Evolutionary conservation across 2,329 filamentous ascomycete species (phyloP).

Genomic region (Cryphonectria naterciae): DNA sequence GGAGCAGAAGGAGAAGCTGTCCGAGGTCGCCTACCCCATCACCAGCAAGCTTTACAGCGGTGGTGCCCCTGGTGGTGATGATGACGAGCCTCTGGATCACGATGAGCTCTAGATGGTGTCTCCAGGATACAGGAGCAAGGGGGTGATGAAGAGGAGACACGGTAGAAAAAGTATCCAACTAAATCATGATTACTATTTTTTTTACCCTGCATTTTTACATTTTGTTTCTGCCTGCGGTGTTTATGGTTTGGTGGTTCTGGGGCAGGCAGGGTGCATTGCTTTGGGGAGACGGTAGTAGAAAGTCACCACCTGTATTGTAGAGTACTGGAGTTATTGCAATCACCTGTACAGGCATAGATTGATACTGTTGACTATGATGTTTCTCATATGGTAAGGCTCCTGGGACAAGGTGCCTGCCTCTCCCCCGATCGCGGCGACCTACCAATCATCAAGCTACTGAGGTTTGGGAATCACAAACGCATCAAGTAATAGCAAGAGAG

Average conservation of each 20-base stretch:
- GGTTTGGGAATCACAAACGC: no score
- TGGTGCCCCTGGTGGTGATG: slow-evolving; percentile 66
- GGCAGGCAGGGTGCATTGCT: slow-evolving; percentile 21
- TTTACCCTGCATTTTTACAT: background rate
- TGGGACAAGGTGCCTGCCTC: background rate
- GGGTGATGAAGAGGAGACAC: background rate
- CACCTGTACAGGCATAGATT: slow-evolving; percentile 18
- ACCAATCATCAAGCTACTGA: no score
- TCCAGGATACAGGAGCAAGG: background rate
- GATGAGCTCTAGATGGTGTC: slow-evolving; percentile 71
- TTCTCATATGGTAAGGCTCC: background rate
- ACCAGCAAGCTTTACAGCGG: slow-evolving; percentile 93
- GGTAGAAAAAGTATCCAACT: slow-evolving; percentile 27
- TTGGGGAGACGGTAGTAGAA: slow-evolving; percentile 19
- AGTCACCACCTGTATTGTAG: slow-evolving; percentile 25
- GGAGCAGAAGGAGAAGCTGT: slow-evolving; percentile 99
- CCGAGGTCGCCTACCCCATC: slow-evolving; percentile 95
- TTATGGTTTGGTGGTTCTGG: slow-evolving; percentile 21
- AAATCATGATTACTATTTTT: slow-evolving; percentile 25
- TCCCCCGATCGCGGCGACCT: no score
- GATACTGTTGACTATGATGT: slow-evolving; percentile 1
- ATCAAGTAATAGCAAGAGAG: no score
- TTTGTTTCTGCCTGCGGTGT: slow-evolving; percentile 23
- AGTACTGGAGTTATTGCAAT: slow-evolving; percentile 23
- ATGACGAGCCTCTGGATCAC: slow-evolving; percentile 71